Base-by-base conservation (phyloP, 1,139 yeast species). In the Hanseniaspora sp. region DNA sequence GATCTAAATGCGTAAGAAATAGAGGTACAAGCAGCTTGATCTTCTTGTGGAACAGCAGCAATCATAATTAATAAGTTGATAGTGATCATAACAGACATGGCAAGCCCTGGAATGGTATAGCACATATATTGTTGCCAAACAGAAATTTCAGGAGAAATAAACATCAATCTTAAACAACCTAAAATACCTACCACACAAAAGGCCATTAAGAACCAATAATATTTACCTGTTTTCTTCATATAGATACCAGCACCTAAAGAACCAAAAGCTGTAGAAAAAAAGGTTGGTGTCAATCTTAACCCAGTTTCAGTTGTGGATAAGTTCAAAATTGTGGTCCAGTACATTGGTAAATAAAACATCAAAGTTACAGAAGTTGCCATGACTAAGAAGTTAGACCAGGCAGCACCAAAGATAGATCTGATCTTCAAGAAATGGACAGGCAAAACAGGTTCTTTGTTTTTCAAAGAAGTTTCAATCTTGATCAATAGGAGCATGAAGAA, bases 1-100 rank as follows among this genome's bases (percentile, higher is more conserved):
- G 88, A 80, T 60, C 90, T 72, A 69, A 82, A 83, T 4, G 86
- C 80, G 64, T 83, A 83, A 60, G 83, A 86, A 57, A 83, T 82
- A 0, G 87, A 81, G 0, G 92, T 83, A 0, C 86, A 78, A 7
- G 83, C 77, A 5, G 90, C 90, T 65, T 83, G 90, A 59, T 72
- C 75, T 58, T 78, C 76, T 42, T 69, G 71, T 2, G 85, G 84
- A 15, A 75, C 79, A 1, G 79, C 76, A 0, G 87, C 80, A 56
- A 83, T 82, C 68, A 83, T 73, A 0, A 88, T 82, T 47, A 83
- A 67, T 52, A 83, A 70, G 0, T 88, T 79, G 13, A 83, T 76
- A 0, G 90, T 83, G 59, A 83, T 74, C 66, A 83, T 72, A 18
- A 76, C 72, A 1, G 87, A 73, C 58, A 76, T 76, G 6, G 83